Conservation (phyloP, 179 eudicot species). For the Silene vulgaris region DNA sequence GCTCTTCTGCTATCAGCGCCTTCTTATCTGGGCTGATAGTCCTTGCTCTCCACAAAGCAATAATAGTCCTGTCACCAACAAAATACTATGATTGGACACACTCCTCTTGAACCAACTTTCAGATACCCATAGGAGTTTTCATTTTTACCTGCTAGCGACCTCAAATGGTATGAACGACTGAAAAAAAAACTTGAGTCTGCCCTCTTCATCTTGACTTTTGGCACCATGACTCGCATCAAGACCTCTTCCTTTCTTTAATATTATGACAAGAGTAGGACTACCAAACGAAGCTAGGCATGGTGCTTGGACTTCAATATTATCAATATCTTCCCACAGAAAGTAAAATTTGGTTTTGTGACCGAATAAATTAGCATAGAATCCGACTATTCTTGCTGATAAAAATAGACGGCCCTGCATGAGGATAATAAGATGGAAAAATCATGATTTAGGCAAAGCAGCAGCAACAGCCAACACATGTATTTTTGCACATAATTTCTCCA, state of each 20-base stretch:
- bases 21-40: constrained; percentile 51
- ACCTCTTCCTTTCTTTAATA: constrained; percentile 70
- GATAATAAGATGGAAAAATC: constrained; percentile 5
- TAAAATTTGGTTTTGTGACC: constrained; percentile 73
- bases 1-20: constrained; percentile 43
- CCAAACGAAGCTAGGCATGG: constrained; percentile 69
- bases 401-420: constrained; percentile 75
- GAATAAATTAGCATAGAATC: constrained; percentile 75
- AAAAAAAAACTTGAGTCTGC: constrained; percentile 73
- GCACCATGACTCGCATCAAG: constrained; percentile 76
- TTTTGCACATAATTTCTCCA: too few species aligned
- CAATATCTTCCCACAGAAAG: constrained; percentile 86
- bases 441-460: not conserved
- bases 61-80: constrained; percentile 51
- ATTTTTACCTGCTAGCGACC: constrained; percentile 56
- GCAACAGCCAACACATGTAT: not conserved
- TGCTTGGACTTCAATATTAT: constrained; percentile 63
- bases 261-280: constrained; percentile 64
- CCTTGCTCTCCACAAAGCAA: constrained; percentile 70
- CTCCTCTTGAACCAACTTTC: not conserved
- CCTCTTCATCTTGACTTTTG: constrained; percentile 68
- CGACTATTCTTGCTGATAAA: constrained; percentile 76
- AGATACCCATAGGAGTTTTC: not conserved
- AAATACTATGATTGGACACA: not conserved
- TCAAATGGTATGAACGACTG: constrained; percentile 71